phyloP scores from a whole-genome alignment of 2,329 filamentous ascomycete species.

The Ceratocystis harringtonii region DNA sequence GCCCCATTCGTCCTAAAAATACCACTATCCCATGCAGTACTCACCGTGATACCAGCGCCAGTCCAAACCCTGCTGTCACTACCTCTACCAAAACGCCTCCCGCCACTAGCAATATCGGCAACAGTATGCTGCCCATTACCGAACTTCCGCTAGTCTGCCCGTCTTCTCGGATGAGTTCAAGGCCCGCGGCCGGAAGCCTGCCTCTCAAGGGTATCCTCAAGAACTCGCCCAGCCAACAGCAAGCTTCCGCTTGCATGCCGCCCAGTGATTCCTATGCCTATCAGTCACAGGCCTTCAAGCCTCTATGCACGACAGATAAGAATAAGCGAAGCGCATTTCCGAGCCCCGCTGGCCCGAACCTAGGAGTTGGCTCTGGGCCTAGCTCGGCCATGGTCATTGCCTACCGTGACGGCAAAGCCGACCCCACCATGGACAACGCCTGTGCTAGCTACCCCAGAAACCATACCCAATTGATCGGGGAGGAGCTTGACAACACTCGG shows the following conservation, averaged over 20 bases:
- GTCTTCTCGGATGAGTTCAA: background rate
- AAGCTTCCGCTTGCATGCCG: background rate
- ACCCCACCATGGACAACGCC: background rate
- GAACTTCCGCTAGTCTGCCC: background rate
- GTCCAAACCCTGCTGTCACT: background rate
- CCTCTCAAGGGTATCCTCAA: background rate
- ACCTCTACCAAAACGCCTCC: background rate
- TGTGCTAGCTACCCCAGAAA: background rate
- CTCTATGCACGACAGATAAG: background rate
- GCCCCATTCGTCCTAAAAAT: conserved; percentile 25
- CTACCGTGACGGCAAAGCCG: background rate
- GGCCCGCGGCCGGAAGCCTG: background rate
- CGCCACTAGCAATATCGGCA: background rate
- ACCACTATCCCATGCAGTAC: background rate
- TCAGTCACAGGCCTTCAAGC: background rate
- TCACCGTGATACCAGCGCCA: background rate
- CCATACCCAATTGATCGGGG: background rate
- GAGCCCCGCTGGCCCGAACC: background rate
- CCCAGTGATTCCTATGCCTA: background rate
- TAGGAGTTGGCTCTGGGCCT: background rate
- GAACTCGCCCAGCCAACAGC: background rate
- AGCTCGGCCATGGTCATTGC: background rate
- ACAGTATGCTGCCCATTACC: background rate
- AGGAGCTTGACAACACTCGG: background rate
- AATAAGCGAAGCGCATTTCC: background rate